Conservation (phyloP, 176 grass and related monocot genomes). For the Oryza meridionalis region DNA sequence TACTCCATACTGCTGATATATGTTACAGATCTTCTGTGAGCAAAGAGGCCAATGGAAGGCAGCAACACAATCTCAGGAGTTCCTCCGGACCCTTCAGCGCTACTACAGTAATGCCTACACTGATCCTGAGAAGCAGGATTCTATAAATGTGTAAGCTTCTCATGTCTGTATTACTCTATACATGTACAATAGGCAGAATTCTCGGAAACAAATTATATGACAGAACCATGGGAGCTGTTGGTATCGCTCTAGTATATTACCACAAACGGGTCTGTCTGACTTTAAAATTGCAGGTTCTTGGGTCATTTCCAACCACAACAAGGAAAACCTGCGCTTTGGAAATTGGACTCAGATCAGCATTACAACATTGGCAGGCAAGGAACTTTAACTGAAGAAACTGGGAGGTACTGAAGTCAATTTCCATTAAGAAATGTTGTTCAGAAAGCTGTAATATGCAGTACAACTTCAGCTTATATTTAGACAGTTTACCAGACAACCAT, state of each 20-base stretch:
- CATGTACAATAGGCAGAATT: neutral
- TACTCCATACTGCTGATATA: constrained; percentile 22
- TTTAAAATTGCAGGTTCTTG: constrained; percentile 66
- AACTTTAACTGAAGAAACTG: constrained; percentile 61
- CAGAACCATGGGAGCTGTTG: constrained; percentile 17
- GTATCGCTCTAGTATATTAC: constrained; percentile 19
- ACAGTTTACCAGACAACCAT: neutral
- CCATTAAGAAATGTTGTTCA: constrained; percentile 32
- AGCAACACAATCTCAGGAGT: constrained; percentile 94
- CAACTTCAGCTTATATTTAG: constrained; percentile 28
- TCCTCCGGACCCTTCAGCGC: constrained; percentile 90
- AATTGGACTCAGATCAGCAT: constrained; percentile 94
- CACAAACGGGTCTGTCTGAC: neutral
- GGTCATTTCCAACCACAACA: constrained; percentile 95
- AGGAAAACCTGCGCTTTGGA: constrained; percentile 88
- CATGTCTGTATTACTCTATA: constrained; percentile 18
- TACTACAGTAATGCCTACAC: constrained; percentile 97
- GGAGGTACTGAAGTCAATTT: constrained; percentile 51
- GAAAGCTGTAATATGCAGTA: neutral
- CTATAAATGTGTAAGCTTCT: constrained; percentile 94
- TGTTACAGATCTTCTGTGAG: constrained; percentile 88
- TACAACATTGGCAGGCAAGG: constrained; percentile 83
- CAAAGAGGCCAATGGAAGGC: constrained; percentile 95
- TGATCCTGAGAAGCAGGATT: constrained; percentile 96
- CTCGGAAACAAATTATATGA: neutral